Evolutionary conservation across 2,329 filamentous ascomycete species (phyloP), one percentile per base, ranked within the genome.

Genomic region (Ramularia endophylla): DNA sequence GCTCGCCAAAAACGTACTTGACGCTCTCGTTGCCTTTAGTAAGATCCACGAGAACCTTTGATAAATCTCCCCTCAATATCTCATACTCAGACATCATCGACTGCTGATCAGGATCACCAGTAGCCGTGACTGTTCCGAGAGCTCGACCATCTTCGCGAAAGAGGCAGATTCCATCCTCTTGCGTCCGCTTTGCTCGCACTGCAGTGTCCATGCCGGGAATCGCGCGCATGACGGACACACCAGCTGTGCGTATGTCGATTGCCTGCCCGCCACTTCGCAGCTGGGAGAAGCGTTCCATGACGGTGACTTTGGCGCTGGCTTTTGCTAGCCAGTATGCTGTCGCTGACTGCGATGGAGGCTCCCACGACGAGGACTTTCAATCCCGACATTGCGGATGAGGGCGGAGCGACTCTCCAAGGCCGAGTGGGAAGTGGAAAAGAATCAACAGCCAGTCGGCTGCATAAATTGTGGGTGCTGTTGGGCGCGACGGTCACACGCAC

Each of bases 1-100:
- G 61, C 48, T 69, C 64, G 25, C 49, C 56, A 40, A 67, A 68
- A 11, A 66, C 47, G 40, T 67, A 65, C n/a, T 57, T 56, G 46
- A 69, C 48, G 20, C 58, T 59, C 17, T 62, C 50, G n/a, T n/a
- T n/a, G n/a, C n/a, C n/a, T 40, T 64, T 64, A n/a, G 64, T 67
- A 42, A 67, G 55, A 27, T 62, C 58, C 22, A 44, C 55, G 0
- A 65, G 45, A 13, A 65, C 58, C 8, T 43, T 46, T 12, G 57
- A 47, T 4, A 66, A 47, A 34, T 64, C 59, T 5, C 61, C 63
- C 8, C 65, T 57, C 31, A 59, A 54, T 22, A 67, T 64, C 44
- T 65, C 63, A 41, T 55, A 66, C 43, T 66, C 63, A 1, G 59
- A 63, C 6, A 63, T 42, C 1, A 66, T 51, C 4, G 49, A 56